phyloP scores from a whole-genome alignment of 495 filamentous ascomycete genomes.

The Aspergillus sparsus region DNA sequence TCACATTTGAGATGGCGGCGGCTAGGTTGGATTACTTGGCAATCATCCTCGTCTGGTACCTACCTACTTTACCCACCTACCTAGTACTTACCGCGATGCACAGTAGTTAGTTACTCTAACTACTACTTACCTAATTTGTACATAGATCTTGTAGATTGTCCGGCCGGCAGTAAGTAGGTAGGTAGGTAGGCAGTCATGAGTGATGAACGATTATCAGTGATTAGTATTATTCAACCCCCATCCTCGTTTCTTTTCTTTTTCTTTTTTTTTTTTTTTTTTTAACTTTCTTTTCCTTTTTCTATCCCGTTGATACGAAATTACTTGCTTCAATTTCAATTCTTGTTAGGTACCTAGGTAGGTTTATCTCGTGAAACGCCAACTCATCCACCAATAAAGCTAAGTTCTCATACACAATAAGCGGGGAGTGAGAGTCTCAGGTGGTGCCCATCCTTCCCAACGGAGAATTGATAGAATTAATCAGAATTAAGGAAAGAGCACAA shows the following conservation, averaged over 20 bases:
- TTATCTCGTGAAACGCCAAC: constrained; percentile 9
- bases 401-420: background rate
- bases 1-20: constrained; percentile 14
- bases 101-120: no score
- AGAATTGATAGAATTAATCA: constrained; percentile 9
- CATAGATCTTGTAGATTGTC: no score
- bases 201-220: no score
- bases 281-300: background rate
- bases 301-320: background rate
- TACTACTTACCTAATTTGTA: no score
- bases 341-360: background rate
- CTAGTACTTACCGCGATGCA: no score
- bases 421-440: background rate
- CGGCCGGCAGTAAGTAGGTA: no score
- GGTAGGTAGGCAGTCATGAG: no score
- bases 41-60: background rate
- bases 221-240: no score
- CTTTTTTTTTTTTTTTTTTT: no score
- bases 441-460: constrained; percentile 6
- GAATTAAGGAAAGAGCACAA: background rate
- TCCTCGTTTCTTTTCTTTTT: no score
- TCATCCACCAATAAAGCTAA: constrained; percentile 1
- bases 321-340: no score
- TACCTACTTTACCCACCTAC: background rate
- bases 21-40: background rate